Conservation (phyloP, 305 asterid species). For the Fraxinus baroniana region DNA sequence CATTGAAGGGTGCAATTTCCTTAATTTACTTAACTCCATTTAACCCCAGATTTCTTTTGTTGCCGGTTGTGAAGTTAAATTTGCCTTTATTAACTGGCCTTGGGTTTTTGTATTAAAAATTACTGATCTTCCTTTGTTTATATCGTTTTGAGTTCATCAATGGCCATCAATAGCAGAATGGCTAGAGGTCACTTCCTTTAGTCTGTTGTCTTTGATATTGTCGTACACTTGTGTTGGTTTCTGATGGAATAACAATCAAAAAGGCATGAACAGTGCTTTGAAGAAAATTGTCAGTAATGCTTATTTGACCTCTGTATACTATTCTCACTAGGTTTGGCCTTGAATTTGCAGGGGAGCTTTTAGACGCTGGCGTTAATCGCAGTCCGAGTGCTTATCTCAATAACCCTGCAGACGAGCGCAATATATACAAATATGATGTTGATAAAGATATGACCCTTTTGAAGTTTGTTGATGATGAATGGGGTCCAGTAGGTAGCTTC, state of each 20-base stretch:
- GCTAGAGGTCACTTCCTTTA: constrained; percentile 2
- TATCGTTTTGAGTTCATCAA: constrained; percentile 9
- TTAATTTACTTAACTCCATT: neutral
- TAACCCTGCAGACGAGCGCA: constrained; percentile 83
- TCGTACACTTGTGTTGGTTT: constrained; percentile 14
- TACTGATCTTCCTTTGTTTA: neutral
- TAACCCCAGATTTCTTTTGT: neutral
- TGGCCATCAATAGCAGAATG: constrained; percentile 7
- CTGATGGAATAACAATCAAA: neutral
- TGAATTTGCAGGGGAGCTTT: constrained; percentile 69
- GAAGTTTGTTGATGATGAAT: constrained; percentile 86
- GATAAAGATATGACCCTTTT: constrained; percentile 93
- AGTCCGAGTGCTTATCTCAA: constrained; percentile 98
- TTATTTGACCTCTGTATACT: neutral
- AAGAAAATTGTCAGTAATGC: neutral
- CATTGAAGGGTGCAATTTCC: neutral
- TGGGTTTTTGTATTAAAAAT: neutral
- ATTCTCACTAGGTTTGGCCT: constrained; percentile 26
- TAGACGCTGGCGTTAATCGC: constrained; percentile 88
- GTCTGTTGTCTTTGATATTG: neutral
- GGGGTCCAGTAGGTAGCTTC: constrained; percentile 99
- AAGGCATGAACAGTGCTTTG: neutral
- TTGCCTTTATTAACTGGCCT: neutral
- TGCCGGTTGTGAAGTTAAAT: neutral
- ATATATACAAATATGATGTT: constrained; percentile 72